A percentile compares a stretch with the other conserved stretches of the same genome.
Evolutionary conservation across 176 grass and related monocot species (phyloP).

Genomic region (Juncus effusus): DNA sequence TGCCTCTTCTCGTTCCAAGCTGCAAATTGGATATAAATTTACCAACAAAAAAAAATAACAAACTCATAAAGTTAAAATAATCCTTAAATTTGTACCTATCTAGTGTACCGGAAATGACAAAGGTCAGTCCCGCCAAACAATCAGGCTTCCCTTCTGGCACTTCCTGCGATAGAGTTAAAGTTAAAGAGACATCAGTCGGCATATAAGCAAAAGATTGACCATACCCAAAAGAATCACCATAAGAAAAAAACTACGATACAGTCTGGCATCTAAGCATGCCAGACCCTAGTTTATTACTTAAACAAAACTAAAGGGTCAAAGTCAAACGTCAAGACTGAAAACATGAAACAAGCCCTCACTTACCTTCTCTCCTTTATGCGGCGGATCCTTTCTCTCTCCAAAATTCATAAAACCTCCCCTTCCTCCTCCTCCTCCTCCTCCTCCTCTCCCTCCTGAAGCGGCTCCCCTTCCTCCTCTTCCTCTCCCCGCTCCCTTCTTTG

Average conservation of each 20-base stretch:
- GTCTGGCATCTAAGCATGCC: too few relatives aligned
- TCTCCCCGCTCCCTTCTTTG: slow-evolving; percentile 59
- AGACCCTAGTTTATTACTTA: too few relatives aligned
- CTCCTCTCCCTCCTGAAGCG: slow-evolving; percentile 66
- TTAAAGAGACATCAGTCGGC: too few relatives aligned
- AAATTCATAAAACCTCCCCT: slow-evolving; percentile 96
- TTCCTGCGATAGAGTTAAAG: slow-evolving; percentile 53
- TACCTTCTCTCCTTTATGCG: slow-evolving; percentile 99
- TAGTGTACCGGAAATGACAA: slow-evolving; percentile 95
- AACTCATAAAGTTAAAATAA: too few relatives aligned
- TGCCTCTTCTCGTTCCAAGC: slow-evolving; percentile 96
- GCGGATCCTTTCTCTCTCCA: slow-evolving; percentile 95
- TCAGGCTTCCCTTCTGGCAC: slow-evolving; percentile 83
- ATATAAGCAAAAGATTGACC: too few relatives aligned
- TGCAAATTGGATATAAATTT: slow-evolving; percentile 35
- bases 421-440: slow-evolving; percentile 71
- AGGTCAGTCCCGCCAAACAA: slow-evolving; percentile 89
- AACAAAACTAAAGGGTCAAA: too few relatives aligned
- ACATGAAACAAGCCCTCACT: slow-evolving; percentile 1
- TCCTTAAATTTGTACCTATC: too few relatives aligned
- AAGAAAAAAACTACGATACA: too few relatives aligned
- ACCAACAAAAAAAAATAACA: too few relatives aligned
- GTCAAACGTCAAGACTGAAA: neutral
- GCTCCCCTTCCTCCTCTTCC: slow-evolving; percentile 56
- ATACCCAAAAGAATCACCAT: too few relatives aligned